Evolutionary conservation across 2,329 filamentous ascomycete species (phyloP), one percentile per base, ranked within the genome.

Genomic region (Ophiostoma perfectum): DNA sequence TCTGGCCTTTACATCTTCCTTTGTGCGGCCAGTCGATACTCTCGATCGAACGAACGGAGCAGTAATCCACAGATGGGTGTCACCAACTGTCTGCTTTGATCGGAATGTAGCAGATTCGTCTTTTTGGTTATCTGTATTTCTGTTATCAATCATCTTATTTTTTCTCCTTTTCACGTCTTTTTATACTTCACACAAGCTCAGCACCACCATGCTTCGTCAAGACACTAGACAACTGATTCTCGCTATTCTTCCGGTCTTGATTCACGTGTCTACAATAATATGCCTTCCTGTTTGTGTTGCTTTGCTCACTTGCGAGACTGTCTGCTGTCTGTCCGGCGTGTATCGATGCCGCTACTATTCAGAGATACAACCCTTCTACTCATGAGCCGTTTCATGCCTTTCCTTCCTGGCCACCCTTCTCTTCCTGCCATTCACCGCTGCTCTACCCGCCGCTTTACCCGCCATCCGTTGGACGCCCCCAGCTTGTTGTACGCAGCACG

Each of bases 401-500:
- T 27, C 27, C 27, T 27, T 27, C 27, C 27, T 27, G 1, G 27
- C 27, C 27, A 27, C 27, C 27, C 7, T 27, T 18, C 49, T 12
- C n/a, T 55, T 27, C 18, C 18, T n/a, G 27, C 27, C 18, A 4
- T 58, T 38, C 7, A 44, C 42, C 1, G 9, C 41, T 27, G 18
- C 7, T 66, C 36, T 52, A 4, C 38, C 41, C 44, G 11, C 16
- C 18, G 27, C 47, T 45, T 38, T n/a, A 11, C 41, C 44, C 67
- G 18, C 36, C n/a, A 36, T 55, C 38, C 38, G 4, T 38, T 68
- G 44, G 27, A 45, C 62, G 36, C 60, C 44, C 58, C 18, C 27
- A 9, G 49, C n/a, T 9, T 36, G 68, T 65, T 69, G 41, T 49
- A 67, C 65, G 49, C 65, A 62, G 68, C 68, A 69, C 68, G 27